Evolutionary conservation across 768 basidiomycete species (phyloP).

Genomic region (Zangia roseola): DNA sequence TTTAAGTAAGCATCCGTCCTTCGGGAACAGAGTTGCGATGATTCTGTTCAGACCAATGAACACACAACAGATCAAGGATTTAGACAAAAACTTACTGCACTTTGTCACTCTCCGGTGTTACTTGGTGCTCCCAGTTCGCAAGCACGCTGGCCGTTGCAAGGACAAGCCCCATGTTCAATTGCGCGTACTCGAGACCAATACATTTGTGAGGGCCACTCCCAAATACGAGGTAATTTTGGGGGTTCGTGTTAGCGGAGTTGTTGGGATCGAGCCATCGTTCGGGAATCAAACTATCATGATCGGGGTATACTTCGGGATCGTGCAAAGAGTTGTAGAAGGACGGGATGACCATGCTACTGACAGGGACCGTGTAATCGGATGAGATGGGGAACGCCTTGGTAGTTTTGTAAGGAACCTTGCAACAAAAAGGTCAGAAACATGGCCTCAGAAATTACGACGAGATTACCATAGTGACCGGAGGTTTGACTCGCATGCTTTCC

Average conservation of each 20-base stretch:
- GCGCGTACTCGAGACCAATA: slow-evolving; percentile 91
- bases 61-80: neutral
- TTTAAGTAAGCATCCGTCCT: slow-evolving; percentile 84
- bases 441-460: neutral
- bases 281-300: slow-evolving; percentile 79
- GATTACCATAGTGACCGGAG: slow-evolving; percentile 92
- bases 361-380: slow-evolving; percentile 88
- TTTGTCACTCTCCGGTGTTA: slow-evolving; percentile 76
- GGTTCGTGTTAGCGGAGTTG: slow-evolving; percentile 76
- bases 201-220: slow-evolving; percentile 92
- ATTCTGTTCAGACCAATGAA: slow-evolving; percentile 49
- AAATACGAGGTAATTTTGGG: slow-evolving; percentile 95
- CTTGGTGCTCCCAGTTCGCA: slow-evolving; percentile 84
- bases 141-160: slow-evolving; percentile 78
- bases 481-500: slow-evolving; percentile 88
- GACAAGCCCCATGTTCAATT: slow-evolving; percentile 84
- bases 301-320: slow-evolving; percentile 82
- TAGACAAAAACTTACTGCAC: slow-evolving; percentile 61
- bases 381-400: slow-evolving; percentile 91
- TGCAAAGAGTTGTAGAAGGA: slow-evolving; percentile 92
- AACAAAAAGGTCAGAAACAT: slow-evolving; percentile 11
- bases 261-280: slow-evolving; percentile 91
- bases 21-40: slow-evolving; percentile 96
- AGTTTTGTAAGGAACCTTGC: slow-evolving; percentile 88
- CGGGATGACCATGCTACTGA: slow-evolving; percentile 91